Evolutionary conservation across 2,329 filamentous ascomycete genomes (phyloP), one percentile per base, ranked within the genome.

Genomic region (Claviceps purpurea): DNA sequence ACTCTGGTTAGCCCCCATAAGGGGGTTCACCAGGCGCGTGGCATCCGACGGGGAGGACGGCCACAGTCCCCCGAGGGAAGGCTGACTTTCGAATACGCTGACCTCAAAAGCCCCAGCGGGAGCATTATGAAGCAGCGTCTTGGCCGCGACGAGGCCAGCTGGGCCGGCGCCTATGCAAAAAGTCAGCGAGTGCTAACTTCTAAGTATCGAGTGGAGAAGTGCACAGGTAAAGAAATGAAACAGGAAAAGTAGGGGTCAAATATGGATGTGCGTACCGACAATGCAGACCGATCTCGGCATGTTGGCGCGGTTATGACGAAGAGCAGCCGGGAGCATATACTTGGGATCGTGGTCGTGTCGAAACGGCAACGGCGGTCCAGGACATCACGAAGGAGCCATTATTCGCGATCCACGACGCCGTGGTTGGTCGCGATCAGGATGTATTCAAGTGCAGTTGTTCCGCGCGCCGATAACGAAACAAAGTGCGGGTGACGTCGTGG

Each of bases 11-110:
- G 79, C 79, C 16, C 78, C 72, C 73, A 86, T 85, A 50, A 85
- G 74, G 8, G 84, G 84, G 56, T 85, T 79, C 16, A 84, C 68
- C 41, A 78, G 68, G 2, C 78, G 73, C 1, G 58, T 67, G n/a
- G 56, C 58, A 51, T 82, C 79, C 2, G 68, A 58, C 50, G 70
- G 73, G 13, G 67, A 65, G 1, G 71, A 68, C 3, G 84, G 83
- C 88, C 88, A 94, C n/a, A 93, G 76, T 0, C 88, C 88, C 11
- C 87, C 88, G 16, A 91, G 74, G 41, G 78, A 74, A 38, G 73
- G 61, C 47, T 81, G 76, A 16, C 75, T 70, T 48, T 94, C 88
- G 60, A 85, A 87, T 24, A 94, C 65, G 3, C 79, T 84, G 47
- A 91, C 82, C 5, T 73, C 70, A 68, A 87, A 90, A 5, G 72